Percentiles rank a stretch among this genome's conserved stretches.
phyloP scores from a whole-genome alignment of 2,329 filamentous ascomycete genomes.

The Apiospora hydei region DNA sequence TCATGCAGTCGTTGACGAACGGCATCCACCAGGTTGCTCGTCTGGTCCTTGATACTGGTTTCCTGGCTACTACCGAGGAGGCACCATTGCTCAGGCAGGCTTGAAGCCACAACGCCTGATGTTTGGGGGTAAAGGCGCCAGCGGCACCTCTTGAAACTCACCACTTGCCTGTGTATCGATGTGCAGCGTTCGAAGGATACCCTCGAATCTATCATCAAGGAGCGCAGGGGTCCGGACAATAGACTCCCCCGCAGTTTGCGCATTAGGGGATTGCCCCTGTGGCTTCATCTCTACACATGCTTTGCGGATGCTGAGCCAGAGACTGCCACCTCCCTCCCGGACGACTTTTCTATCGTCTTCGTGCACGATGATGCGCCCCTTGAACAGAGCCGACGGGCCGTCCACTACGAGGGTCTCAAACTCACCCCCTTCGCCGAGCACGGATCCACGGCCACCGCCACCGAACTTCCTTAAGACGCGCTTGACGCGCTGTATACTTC shows the following conservation, averaged over 20 bases:
- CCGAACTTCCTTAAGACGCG: slow-evolving; percentile 72
- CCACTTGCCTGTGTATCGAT: neutral
- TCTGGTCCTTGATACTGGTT: slow-evolving; percentile 53
- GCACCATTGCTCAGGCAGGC: slow-evolving; percentile 46
- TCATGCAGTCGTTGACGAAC: slow-evolving; percentile 50
- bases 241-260: slow-evolving; percentile 28
- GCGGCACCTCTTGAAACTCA: neutral
- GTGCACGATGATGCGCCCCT: slow-evolving; percentile 69
- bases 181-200: slow-evolving; percentile 46
- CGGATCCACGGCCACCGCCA: slow-evolving; percentile 68
- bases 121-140: slow-evolving; percentile 26
- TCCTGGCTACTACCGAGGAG: slow-evolving; percentile 42
- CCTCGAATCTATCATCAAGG: slow-evolving; percentile 68
- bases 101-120: slow-evolving; percentile 23
- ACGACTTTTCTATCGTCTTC: slow-evolving; percentile 61
- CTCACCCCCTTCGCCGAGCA: slow-evolving; percentile 92
- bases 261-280: slow-evolving; percentile 27
- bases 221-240: slow-evolving; percentile 65
- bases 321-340: slow-evolving; percentile 76
- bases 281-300: slow-evolving; percentile 60
- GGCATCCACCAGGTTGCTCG: slow-evolving; percentile 53
- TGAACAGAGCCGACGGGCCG: slow-evolving; percentile 78
- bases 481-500: slow-evolving; percentile 55
- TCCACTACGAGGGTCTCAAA: slow-evolving; percentile 92
- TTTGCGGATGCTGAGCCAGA: slow-evolving; percentile 70